Base-by-base conservation (phyloP, 768 basidiomycete genomes). In the Xerocomus potaroensis region DNA sequence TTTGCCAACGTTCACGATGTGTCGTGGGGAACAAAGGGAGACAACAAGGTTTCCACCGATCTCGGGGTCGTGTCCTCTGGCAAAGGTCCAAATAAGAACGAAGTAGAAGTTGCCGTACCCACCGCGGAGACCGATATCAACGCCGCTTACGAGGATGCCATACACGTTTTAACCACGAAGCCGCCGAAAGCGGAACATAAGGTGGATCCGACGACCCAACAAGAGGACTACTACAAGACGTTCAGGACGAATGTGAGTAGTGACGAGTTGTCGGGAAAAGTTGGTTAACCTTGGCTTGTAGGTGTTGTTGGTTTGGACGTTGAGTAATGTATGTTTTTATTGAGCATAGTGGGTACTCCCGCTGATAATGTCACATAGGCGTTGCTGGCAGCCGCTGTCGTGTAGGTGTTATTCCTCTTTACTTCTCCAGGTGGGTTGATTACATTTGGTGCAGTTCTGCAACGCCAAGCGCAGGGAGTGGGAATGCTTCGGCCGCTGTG, bases 11-110 rank as follows among this genome's bases (percentile, higher is more conserved):
- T 90, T 5, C 87, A 91, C 66, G 92, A 94, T 49, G 84, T 94
- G 9, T 91, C 89, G 4, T 94, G 93, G 93, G 92, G 93, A 30
- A 98, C 91, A 4, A 98, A 95, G 63, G 95, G 90, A 27, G 91
- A 89, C 67, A 93, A 92, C 72, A 93, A 84, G 60, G 78, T 86
- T 35, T 76, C 73, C 44, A 85, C 84, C 21, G 90, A 94, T 55
- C 80, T 98, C 6, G 96, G 95, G 36, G 84, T 84, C 5, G 87
- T 94, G 51, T 77, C 76, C 40, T 73, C 73, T 1, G 71, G 73
- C 29, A 77, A 77, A 48, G 79, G 52, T 45, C 66, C 68, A 45
- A 68, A 84, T 48, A 83, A 83, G 60, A 87, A 87, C 55, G 84
- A 89, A 60, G 94, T 94, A 9, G 91, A 94, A 49, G 90, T 91